Percentiles rank a stretch among this genome's conserved stretches.
Conservation (phyloP, 1,139 yeast species). For the Sugiyamaella neomexicana region DNA sequence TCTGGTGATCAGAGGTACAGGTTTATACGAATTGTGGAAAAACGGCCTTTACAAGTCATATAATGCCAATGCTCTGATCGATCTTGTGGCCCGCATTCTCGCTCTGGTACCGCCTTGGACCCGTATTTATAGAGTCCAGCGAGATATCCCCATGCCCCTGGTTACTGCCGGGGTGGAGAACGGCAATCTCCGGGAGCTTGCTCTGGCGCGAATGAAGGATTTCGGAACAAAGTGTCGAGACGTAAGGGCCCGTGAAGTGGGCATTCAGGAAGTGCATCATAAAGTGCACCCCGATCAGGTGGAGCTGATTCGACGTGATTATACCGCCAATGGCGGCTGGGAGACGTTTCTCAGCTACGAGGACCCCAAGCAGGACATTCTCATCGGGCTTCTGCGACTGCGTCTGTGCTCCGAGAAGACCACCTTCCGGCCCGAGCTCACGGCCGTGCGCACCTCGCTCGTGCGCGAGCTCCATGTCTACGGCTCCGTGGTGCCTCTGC, state of each 20-base stretch:
- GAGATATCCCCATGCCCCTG: slow-evolving; percentile 99
- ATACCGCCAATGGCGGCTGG: slow-evolving; percentile 99
- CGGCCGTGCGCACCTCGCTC: slow-evolving; percentile 79
- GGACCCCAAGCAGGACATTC: slow-evolving; percentile 94
- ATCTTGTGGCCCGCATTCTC: slow-evolving; percentile 89
- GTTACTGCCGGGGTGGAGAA: slow-evolving; percentile 98
- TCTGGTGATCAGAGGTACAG: slow-evolving; percentile 95
- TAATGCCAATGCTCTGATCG: slow-evolving; percentile 91
- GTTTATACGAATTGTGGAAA: slow-evolving; percentile 95
- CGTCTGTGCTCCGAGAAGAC: slow-evolving; percentile 87
- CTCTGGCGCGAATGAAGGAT: slow-evolving; percentile 96
- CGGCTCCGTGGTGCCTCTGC: slow-evolving; percentile 96
- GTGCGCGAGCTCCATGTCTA: slow-evolving; percentile 96
- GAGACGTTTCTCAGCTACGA: slow-evolving; percentile 95
- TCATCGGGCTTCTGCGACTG: slow-evolving; percentile 84
- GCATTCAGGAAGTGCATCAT: slow-evolving; percentile 97
- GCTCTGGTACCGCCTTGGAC: slow-evolving; percentile 99
- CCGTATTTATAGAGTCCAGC: slow-evolving; percentile 93
- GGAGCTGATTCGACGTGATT: slow-evolving; percentile 91
- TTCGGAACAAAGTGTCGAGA: slow-evolving; percentile 96
- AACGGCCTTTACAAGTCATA: slow-evolving; percentile 92
- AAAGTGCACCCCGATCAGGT: slow-evolving; percentile 97
- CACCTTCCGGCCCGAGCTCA: slow-evolving; percentile 88
- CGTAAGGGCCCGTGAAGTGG: slow-evolving; percentile 98
- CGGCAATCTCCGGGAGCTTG: slow-evolving; percentile 93